Evolutionary conservation across 2,329 filamentous ascomycete species (phyloP).

Genomic region (Diaporthe sp.): DNA sequence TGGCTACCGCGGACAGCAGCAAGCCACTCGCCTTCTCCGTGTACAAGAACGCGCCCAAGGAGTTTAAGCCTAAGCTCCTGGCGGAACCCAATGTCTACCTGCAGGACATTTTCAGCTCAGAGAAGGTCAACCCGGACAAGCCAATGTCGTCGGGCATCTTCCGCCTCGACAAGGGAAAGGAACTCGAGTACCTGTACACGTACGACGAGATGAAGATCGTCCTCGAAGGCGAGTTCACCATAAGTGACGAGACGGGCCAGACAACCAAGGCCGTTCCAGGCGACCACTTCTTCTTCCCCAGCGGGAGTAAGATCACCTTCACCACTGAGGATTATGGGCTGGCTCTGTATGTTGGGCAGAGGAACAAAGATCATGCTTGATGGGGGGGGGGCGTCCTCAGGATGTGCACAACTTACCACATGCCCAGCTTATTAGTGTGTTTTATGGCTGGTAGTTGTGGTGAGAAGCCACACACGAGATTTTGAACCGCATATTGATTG

Average conservation of each 20-base stretch:
- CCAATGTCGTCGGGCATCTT: constrained; percentile 76
- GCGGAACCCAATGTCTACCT: constrained; percentile 78
- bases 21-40: constrained; percentile 32
- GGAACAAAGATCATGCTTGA: constrained; percentile 51
- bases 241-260: constrained; percentile 72
- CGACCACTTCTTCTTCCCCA: constrained; percentile 79
- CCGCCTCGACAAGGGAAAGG: constrained; percentile 76
- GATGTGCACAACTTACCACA: not conserved
- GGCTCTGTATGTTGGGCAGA: constrained; percentile 68
- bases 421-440: not conserved
- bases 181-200: constrained; percentile 76
- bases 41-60: constrained; percentile 26
- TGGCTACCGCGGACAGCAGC: not conserved
- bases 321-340: constrained; percentile 71
- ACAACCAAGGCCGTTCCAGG: constrained; percentile 71
- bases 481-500: not conserved
- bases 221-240: constrained; percentile 75
- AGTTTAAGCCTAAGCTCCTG: constrained; percentile 74
- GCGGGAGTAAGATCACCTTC: constrained; percentile 76
- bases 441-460: not conserved
- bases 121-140: constrained; percentile 67
- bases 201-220: constrained; percentile 82
- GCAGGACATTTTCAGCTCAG: constrained; percentile 71
- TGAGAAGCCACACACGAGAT: not conserved
- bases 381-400: not conserved